Percentiles rank a stretch among this genome's conserved stretches.
Conservation (phyloP, 805 yeast genomes). For the Lachancea sp. region DNA sequence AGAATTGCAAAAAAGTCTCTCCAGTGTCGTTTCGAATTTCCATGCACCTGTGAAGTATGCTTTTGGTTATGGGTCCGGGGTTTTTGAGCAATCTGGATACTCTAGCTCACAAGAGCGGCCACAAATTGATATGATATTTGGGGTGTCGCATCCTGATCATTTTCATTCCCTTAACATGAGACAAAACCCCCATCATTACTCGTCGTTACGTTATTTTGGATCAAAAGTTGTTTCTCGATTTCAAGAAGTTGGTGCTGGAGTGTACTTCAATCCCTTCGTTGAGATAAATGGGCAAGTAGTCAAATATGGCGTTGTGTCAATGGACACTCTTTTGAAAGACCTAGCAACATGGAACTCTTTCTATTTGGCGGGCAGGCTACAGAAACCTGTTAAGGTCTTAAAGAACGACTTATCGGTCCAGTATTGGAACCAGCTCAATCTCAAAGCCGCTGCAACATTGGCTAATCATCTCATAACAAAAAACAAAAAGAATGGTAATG, state of each 20-base stretch:
- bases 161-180: slow-evolving; percentile 74
- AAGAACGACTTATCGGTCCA: slow-evolving; percentile 57
- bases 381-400: slow-evolving; percentile 81
- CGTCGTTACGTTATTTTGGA: slow-evolving; percentile 57
- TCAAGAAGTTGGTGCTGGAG: slow-evolving; percentile 77
- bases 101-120: slow-evolving; percentile 37
- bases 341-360: slow-evolving; percentile 78
- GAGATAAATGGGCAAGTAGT: slow-evolving; percentile 52
- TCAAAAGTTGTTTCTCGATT: slow-evolving; percentile 48
- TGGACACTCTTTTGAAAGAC: slow-evolving; percentile 55
- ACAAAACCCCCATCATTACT: slow-evolving; percentile 71
- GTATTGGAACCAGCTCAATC: slow-evolving; percentile 67
- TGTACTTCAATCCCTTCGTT: slow-evolving; percentile 89
- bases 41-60: slow-evolving; percentile 70
- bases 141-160: slow-evolving; percentile 63
- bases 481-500: slow-evolving; percentile 30
- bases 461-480: slow-evolving; percentile 35
- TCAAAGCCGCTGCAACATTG: slow-evolving; percentile 69
- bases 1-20: slow-evolving; percentile 40
- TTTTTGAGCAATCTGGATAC: slow-evolving; percentile 68
- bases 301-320: slow-evolving; percentile 82
- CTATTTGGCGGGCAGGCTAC: slow-evolving; percentile 87
- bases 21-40: slow-evolving; percentile 48
- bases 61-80: slow-evolving; percentile 94
- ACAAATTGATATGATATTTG: slow-evolving; percentile 81